These are phyloP conservation scores for Rhizoctonia solani DNA, from an alignment of 1,284 basidiomycete species.

Conservation along the genomic window DNA sequence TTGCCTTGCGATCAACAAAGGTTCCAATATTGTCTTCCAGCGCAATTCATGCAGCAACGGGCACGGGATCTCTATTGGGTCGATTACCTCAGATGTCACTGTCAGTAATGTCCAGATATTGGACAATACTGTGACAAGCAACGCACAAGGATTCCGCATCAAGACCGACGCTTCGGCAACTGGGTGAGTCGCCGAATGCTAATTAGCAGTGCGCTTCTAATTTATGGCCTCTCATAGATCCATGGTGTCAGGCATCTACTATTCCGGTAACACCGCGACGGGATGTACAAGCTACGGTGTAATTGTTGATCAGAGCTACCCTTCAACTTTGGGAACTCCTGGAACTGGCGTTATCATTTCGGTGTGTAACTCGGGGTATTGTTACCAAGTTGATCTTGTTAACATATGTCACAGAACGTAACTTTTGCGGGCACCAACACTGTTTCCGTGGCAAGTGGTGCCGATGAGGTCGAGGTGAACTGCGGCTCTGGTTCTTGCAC, in stretches of 20 bases:
- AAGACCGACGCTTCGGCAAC: conserved; percentile 41
- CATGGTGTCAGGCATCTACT: conserved; percentile 39
- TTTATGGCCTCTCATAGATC: not conserved
- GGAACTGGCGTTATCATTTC: conserved; percentile 30
- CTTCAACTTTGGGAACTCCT: conserved; percentile 24
- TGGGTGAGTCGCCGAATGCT: conserved; percentile 11
- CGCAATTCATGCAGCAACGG: conserved; percentile 41
- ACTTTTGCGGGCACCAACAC: conserved; percentile 27
- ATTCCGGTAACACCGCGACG: conserved; percentile 40
- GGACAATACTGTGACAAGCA: conserved; percentile 39
- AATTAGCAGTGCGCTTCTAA: not conserved
- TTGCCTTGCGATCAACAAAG: conserved; percentile 41
- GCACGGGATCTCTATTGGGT: conserved; percentile 41
- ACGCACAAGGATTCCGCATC: conserved; percentile 40
- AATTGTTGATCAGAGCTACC: conserved; percentile 39
- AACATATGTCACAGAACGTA: not conserved
- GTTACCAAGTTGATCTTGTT: not conserved
- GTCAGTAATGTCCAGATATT: conserved; percentile 40
- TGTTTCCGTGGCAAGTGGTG: conserved; percentile 31
- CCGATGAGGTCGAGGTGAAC: conserved; percentile 35
- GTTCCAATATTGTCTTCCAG: too few relatives aligned
- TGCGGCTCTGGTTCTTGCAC: conserved; percentile 33
- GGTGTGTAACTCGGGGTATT: not conserved
- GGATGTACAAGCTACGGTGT: conserved; percentile 40
- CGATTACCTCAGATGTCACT: conserved; percentile 39